A percentile compares a stretch with the other conserved stretches of the same genome.
phyloP scores from a whole-genome alignment of 192 early-diverging fungal species.

The Entomortierella beljakovae region DNA sequence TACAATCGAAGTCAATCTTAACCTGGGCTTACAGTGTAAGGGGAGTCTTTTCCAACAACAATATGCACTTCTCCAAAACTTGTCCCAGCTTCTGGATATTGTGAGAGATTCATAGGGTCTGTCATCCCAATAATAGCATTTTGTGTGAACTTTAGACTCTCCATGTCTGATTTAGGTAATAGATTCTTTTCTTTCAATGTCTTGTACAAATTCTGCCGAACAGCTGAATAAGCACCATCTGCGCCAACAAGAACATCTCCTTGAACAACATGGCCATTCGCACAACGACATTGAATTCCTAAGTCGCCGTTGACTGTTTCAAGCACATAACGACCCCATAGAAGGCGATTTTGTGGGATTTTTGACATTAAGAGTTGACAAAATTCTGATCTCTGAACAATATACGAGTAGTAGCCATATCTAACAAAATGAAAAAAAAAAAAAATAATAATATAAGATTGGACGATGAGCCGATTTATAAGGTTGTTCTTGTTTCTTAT shows the following conservation, averaged over 20 bases:
- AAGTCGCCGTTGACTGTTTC: conserved; percentile 32
- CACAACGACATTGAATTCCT: conserved; percentile 41
- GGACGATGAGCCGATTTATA: neutral
- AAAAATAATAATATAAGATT: neutral
- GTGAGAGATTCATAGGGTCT: conserved; percentile 9
- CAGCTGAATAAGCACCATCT: conserved; percentile 27
- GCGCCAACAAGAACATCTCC: conserved; percentile 35
- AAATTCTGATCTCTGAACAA: conserved; percentile 24
- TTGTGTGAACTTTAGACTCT: conserved; percentile 20
- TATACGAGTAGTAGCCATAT: conserved; percentile 33
- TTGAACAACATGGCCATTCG: conserved; percentile 33
- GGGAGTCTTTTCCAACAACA: conserved; percentile 20
- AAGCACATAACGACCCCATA: conserved; percentile 29
- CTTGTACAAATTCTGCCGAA: conserved; percentile 30
- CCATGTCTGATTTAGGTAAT: conserved; percentile 31
- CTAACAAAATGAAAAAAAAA: neutral
- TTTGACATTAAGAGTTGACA: conserved; percentile 28
- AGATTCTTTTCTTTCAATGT: conserved; percentile 14
- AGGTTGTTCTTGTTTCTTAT: neutral
- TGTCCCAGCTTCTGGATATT: conserved; percentile 7
- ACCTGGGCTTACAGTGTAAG: conserved; percentile 4
- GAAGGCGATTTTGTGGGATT: conserved; percentile 15
- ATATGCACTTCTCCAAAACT: conserved; percentile 14
- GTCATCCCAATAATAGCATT: conserved; percentile 28
- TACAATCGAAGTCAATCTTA: neutral